Evolutionary conservation across 2,329 filamentous ascomycete species (phyloP), one percentile per base, ranked within the genome.

Genomic region (Nemania sp.): DNA sequence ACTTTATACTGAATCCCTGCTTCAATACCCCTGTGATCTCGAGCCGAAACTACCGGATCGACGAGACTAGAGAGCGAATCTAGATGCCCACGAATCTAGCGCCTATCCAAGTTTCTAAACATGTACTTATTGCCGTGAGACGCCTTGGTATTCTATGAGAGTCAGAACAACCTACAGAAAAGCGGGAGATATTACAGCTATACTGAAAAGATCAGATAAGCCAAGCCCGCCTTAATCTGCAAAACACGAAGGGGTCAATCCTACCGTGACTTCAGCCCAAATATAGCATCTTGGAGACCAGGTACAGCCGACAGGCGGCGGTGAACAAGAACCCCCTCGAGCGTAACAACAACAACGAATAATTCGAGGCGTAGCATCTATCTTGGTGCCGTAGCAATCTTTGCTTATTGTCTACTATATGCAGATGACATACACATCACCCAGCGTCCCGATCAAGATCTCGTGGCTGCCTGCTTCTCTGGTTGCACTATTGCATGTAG

Each of bases 11-110:
- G n/a, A n/a, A n/a, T n/a, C 28, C 47, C 30, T 30, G 37, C 15
- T 23, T 5, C n/a, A 33, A 24, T 24, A 49, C 33, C 44, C 49
- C 44, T 44, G 49, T 37, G 34, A 15, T 17, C 17, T 39, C n/a
- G 17, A 40, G 14, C 55, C 55, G 51, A 57, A 49, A 44, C 37
- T 47, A 22, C 55, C 51, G 51, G 55, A 57, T 57, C 55, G 51
- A 37, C 51, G 49, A 4, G n/a, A 37, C 6, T 28, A 11, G 11
- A 28, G 26, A 28, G 6, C 19, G 24, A 33, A 22, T 31, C 36
- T n/a, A 28, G 33, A 47, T 39, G 41, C 14, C 17, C 15, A n/a
- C 19, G n/a, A 15, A 39, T 22, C 19, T 28, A 28, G 26, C 11
- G 6, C 26, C 26, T 28, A 6, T 28, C 26, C 6, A 28, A 6